Evolutionary conservation across 2,329 filamentous ascomycete species (phyloP).

Genomic region (Elsinoe fawcettii): DNA sequence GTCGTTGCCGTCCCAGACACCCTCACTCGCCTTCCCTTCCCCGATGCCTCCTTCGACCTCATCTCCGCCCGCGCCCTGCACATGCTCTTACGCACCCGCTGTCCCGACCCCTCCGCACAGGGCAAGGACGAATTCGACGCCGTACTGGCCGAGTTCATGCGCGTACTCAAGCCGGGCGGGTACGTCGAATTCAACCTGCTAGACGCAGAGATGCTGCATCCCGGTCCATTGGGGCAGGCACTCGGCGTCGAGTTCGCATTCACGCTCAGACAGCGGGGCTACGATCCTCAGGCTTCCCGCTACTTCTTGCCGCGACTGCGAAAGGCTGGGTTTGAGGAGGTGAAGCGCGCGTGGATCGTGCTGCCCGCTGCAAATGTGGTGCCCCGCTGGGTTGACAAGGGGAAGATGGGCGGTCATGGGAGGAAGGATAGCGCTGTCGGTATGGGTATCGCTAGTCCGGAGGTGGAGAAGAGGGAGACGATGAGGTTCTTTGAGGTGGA

Average conservation of each 20-base stretch:
- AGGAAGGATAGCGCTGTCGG: slow-evolving; percentile 10
- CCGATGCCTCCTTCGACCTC: slow-evolving; percentile 78
- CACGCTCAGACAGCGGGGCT: slow-evolving; percentile 79
- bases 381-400: slow-evolving; percentile 31
- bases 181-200: slow-evolving; percentile 86
- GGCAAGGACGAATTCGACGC: slow-evolving; percentile 79
- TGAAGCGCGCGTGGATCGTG: slow-evolving; percentile 81
- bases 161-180: slow-evolving; percentile 85
- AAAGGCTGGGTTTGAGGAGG: slow-evolving; percentile 67
- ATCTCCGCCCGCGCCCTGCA: slow-evolving; percentile 84
- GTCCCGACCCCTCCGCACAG: slow-evolving; percentile 39
- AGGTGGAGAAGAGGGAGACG: background rate
- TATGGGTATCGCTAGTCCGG: background rate
- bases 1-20: slow-evolving; percentile 54
- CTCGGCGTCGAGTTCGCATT: slow-evolving; percentile 89
- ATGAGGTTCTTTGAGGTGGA: slow-evolving; percentile 13
- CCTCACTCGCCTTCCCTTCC: slow-evolving; percentile 76
- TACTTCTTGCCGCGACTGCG: slow-evolving; percentile 67
- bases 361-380: slow-evolving; percentile 61
- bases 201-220: slow-evolving; percentile 82
- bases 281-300: slow-evolving; percentile 78
- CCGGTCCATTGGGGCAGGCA: slow-evolving; percentile 69
- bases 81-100: slow-evolving; percentile 63
- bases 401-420: slow-evolving; percentile 19
- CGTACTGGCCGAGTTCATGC: slow-evolving; percentile 77